phyloP scores from a whole-genome alignment of 139 green algal genomes.

The Deuterostichococcus epilithicus region DNA sequence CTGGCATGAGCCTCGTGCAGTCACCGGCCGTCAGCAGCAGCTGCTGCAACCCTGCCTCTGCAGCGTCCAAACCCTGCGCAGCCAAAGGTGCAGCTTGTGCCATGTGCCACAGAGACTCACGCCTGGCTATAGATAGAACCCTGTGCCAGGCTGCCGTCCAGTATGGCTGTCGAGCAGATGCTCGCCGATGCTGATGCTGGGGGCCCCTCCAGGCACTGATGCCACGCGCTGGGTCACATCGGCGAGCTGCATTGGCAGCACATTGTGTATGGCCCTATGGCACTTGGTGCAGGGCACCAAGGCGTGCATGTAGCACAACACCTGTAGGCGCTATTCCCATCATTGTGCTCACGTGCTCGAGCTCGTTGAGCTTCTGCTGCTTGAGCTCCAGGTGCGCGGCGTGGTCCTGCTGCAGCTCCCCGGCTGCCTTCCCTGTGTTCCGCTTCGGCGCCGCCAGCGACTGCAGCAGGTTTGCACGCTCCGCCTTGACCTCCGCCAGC shows the following conservation, averaged over 20 bases:
- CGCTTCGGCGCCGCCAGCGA: constrained; percentile 58
- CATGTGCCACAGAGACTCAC: no score
- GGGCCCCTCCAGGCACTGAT: no score
- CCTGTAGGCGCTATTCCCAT: background rate
- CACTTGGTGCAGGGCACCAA: constrained; percentile 19
- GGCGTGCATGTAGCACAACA: background rate
- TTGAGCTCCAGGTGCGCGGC: constrained; percentile 75
- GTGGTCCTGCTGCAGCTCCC: constrained; percentile 75
- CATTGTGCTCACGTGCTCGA: constrained; percentile 35
- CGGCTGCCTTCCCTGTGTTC: constrained; percentile 57
- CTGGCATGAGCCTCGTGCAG: constrained; percentile 33
- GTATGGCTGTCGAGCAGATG: no score
- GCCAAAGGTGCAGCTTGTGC: no score
- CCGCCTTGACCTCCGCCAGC: constrained; percentile 76
- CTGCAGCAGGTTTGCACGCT: constrained; percentile 66
- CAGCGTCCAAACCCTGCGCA: background rate
- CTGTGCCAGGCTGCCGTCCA: no score
- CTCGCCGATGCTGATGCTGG: no score
- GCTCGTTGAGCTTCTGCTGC: constrained; percentile 78
- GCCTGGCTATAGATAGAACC: no score
- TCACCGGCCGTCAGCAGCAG: constrained; percentile 38
- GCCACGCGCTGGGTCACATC: no score
- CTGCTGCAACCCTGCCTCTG: constrained; percentile 19
- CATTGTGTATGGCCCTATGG: background rate
- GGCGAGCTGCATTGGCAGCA: no score